Percentiles rank a stretch among this genome's conserved stretches.
phyloP scores from a whole-genome alignment of 129 eudicot genomes.

The Cynara cardunculus region DNA sequence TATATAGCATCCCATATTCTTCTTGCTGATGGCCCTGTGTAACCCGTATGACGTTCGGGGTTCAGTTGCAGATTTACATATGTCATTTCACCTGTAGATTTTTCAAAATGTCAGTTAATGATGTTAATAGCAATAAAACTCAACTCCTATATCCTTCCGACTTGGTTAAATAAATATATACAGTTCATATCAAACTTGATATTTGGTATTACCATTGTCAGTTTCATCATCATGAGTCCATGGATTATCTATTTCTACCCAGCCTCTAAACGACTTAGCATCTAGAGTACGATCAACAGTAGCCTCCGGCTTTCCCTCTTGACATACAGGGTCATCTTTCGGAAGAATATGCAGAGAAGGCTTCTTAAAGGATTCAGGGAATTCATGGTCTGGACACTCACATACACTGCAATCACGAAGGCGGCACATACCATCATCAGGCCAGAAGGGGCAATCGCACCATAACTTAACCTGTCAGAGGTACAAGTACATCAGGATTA shows the following conservation, averaged over 20 bases:
- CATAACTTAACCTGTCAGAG: constrained; percentile 74
- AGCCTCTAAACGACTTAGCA: constrained; percentile 70
- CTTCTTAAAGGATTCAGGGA: constrained; percentile 67
- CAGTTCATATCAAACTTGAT: background rate
- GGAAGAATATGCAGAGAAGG: constrained; percentile 42
- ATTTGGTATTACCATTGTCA: constrained; percentile 59
- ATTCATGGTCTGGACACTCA: constrained; percentile 89
- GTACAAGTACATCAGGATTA: background rate
- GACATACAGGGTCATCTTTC: constrained; percentile 72
- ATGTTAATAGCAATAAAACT: background rate
- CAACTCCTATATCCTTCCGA: background rate
- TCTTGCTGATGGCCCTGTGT: constrained; percentile 85
- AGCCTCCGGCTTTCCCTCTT: constrained; percentile 89
- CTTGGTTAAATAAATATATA: background rate
- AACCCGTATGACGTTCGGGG: constrained; percentile 85
- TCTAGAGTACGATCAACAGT: constrained; percentile 90
- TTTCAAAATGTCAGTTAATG: constrained; percentile 9
- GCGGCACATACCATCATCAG: constrained; percentile 92
- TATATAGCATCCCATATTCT: constrained; percentile 96
- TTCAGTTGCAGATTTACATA: constrained; percentile 85
- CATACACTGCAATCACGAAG: constrained; percentile 95
- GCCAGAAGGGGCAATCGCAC: constrained; percentile 99
- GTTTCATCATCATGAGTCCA: constrained; percentile 97
- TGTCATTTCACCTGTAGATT: constrained; percentile 78
- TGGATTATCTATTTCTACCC: constrained; percentile 91